Evolutionary conservation across 2,329 filamentous ascomycete genomes (phyloP), one percentile per base, ranked within the genome.

Genomic region (Trichoderma harzianum): DNA sequence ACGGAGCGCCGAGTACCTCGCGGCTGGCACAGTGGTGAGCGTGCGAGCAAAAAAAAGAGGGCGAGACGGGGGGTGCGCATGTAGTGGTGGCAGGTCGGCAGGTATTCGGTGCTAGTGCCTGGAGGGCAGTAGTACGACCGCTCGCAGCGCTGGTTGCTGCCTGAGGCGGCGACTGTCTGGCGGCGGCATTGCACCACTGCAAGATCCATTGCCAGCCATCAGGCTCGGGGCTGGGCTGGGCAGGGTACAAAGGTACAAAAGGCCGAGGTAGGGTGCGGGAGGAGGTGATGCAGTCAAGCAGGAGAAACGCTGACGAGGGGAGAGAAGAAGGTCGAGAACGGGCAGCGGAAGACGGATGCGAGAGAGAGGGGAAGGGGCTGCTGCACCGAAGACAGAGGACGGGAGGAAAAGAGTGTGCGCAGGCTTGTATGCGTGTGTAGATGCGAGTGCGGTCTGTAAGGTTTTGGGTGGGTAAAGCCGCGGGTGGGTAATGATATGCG

Each of bases 31-130:
- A 24, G 63, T 55, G 47, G 47, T 53, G 47, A 53, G n/a, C 30
- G 67, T 24, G 65, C 34, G 53, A 5, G 28, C 36, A 7, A 36
- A 18, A 34, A 51, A 43, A 34, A 47, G 30, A 58, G 39, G 39
- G 67, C 57, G 28, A 28, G 67, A 69, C 67, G 67, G 67, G 66
- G 64, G 67, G 67, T 69, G 67, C 57, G 67, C 34, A 69, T 69
- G 67, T 62, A 69, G 67, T 69, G 57, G 55, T 61, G 47, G 47
- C 47, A 12, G 47, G 47, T 53, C 47, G 24, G 64, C 63, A 55
- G 30, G 63, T 66, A 55, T 60, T 62, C 30, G 24, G 24, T 26
- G 32, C 51, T 30, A 34, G 55, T 57, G 64, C 36, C 24, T 26
- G 30, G 26, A 34, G 30, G 66, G 66, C 24, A 32, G 57, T 39